Conservation (phyloP, 1,284 basidiomycete species). For the Chiua sp. region DNA sequence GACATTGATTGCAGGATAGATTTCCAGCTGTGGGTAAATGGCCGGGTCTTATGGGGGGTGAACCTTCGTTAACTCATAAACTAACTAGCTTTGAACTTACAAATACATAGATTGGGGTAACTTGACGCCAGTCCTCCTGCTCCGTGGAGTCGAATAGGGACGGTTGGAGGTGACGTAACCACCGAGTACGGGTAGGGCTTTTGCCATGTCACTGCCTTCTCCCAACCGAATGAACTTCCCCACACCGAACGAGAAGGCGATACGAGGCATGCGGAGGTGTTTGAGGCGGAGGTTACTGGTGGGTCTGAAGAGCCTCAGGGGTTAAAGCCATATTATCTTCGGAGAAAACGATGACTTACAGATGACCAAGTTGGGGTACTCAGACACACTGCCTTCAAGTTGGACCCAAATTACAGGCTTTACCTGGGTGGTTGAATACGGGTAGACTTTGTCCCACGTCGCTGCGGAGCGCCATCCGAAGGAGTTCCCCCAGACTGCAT, state of each 20-base stretch:
- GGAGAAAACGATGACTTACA: slow-evolving; percentile 34
- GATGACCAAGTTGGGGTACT: slow-evolving; percentile 42
- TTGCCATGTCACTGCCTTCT: slow-evolving; percentile 19
- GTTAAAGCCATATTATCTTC: slow-evolving; percentile 5
- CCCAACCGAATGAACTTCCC: slow-evolving; percentile 30
- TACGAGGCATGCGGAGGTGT: slow-evolving; percentile 23
- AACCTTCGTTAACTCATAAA: not conserved
- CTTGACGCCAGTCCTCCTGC: slow-evolving; percentile 13
- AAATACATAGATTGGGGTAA: slow-evolving; percentile 30
- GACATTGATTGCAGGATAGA: slow-evolving; percentile 29
- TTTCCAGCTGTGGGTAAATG: slow-evolving; percentile 33
- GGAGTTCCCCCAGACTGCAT: slow-evolving; percentile 45
- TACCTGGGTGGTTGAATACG: slow-evolving; percentile 12
- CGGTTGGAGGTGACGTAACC: not conserved
- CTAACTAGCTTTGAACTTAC: slow-evolving; percentile 19
- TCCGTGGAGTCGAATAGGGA: slow-evolving; percentile 14
- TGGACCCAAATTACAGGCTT: slow-evolving; percentile 5
- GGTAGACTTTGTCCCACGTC: slow-evolving; percentile 32
- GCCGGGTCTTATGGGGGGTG: slow-evolving; percentile 31
- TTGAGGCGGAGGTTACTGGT: slow-evolving; percentile 46
- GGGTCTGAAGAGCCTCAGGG: slow-evolving; percentile 36
- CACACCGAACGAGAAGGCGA: slow-evolving; percentile 8
- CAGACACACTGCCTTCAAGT: slow-evolving; percentile 10
- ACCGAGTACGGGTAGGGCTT: slow-evolving; percentile 23
- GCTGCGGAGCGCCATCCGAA: slow-evolving; percentile 28